These are phyloP conservation scores for Aureobasidium sp. DNA, from an alignment of 2,329 filamentous ascomycete species.

Conservation along the genomic window DNA sequence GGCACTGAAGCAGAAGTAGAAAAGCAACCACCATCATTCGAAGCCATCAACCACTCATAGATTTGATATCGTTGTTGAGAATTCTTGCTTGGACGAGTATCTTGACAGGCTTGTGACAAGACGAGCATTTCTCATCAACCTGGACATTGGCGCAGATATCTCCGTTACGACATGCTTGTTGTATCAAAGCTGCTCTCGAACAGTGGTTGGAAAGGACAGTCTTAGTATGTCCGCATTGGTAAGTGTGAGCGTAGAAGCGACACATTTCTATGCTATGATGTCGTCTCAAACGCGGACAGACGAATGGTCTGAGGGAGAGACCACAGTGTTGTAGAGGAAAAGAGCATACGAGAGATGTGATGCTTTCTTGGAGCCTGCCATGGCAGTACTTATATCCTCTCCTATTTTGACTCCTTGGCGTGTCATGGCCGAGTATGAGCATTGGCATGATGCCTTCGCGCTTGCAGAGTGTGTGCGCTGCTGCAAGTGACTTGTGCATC, in stretches of 20 bases:
- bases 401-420: background rate
- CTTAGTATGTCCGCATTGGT: slow-evolving; percentile 37
- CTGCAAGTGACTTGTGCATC: background rate
- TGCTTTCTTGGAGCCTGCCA: too few species aligned
- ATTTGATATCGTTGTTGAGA: background rate
- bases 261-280: slow-evolving; percentile 27
- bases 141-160: slow-evolving; percentile 30
- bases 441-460: background rate
- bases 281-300: background rate
- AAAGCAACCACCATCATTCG: background rate
- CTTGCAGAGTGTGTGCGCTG: background rate
- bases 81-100: background rate
- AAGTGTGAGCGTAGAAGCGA: slow-evolving; percentile 39
- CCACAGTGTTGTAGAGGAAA: background rate
- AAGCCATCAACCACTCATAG: background rate
- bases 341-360: background rate
- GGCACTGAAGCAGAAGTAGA: background rate
- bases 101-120: slow-evolving; percentile 17
- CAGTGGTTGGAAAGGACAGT: slow-evolving; percentile 30
- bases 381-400: background rate
- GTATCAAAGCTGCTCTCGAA: slow-evolving; percentile 23
- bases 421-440: background rate
- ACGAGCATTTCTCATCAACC: slow-evolving; percentile 25
- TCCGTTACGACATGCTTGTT: slow-evolving; percentile 23
- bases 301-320: background rate